Conservation (phyloP, 768 basidiomycete genomes). For the Boletellus ananas region DNA sequence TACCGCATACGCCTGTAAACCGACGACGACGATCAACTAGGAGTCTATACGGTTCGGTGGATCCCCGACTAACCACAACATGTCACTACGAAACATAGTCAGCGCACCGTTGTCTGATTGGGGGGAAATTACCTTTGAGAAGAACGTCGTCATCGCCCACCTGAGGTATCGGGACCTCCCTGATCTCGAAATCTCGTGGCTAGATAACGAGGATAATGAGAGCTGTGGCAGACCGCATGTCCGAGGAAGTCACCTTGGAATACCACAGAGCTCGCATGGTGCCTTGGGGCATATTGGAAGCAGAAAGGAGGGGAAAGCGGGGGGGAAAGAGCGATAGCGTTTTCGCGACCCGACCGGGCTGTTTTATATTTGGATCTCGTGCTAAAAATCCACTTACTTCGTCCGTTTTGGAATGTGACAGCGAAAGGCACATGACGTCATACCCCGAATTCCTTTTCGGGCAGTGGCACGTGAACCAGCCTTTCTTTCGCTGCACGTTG, state of each 20-base stretch:
- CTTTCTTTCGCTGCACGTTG: neutral
- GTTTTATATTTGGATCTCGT: conserved; percentile 22
- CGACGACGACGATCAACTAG: neutral
- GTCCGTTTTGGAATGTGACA: conserved; percentile 19
- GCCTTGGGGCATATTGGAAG: conserved; percentile 46
- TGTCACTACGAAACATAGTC: conserved; percentile 29
- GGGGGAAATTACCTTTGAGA: conserved; percentile 52
- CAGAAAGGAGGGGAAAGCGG: neutral
- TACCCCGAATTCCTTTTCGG: conserved; percentile 10
- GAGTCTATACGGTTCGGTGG: neutral
- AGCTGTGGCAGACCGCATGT: neutral
- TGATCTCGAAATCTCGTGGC: conserved; percentile 66
- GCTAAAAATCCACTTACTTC: neutral
- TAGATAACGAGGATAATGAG: conserved; percentile 29
- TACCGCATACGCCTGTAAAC: conserved; percentile 52
- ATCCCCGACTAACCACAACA: conserved; percentile 37
- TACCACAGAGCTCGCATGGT: conserved; percentile 78
- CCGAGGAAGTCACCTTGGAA: conserved; percentile 43
- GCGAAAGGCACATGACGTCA: conserved; percentile 24
- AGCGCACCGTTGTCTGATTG: neutral
- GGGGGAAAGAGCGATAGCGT: conserved; percentile 2
- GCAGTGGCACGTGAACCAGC: conserved; percentile 14
- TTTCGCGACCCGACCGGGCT: conserved; percentile 1
- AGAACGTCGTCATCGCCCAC: conserved; percentile 68
- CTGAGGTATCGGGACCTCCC: conserved; percentile 62